These are phyloP conservation scores for Phallus indusiatus DNA, from an alignment of 768 basidiomycete genomes.

Conservation along the genomic window DNA sequence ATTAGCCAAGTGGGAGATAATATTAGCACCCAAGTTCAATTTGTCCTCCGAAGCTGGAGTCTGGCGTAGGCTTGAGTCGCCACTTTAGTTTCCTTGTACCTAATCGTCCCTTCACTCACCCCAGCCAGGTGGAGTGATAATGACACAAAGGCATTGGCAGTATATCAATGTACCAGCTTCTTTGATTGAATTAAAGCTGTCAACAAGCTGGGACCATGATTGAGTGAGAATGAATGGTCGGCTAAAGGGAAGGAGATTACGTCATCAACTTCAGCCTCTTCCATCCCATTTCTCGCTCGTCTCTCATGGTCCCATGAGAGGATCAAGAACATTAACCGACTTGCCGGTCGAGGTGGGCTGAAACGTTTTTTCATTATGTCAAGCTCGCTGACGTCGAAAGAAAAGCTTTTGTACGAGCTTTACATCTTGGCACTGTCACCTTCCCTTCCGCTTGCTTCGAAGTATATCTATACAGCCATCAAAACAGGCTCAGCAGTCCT, in stretches of 20 bases:
- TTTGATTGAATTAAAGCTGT: too few relatives aligned
- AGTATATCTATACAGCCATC: constrained; percentile 44
- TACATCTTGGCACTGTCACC: constrained; percentile 62
- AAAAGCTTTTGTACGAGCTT: constrained; percentile 69
- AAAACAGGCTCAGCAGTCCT: constrained; percentile 44
- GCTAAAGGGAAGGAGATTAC: not conserved
- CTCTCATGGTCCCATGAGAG: not conserved
- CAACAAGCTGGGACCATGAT: too few relatives aligned
- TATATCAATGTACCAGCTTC: too few relatives aligned
- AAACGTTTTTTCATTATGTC: not conserved
- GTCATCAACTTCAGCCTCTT: not conserved
- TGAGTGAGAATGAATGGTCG: not conserved
- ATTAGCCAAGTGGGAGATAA: too few relatives aligned
- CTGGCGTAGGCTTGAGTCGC: too few relatives aligned
- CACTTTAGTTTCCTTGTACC: too few relatives aligned
- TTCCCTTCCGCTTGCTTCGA: constrained; percentile 50
- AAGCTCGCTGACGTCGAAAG: not conserved
- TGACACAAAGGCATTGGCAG: too few relatives aligned
- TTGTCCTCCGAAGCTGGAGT: too few relatives aligned
- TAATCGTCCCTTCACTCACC: too few relatives aligned
- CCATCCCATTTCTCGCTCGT: not conserved
- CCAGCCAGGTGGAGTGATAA: too few relatives aligned
- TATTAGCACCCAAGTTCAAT: too few relatives aligned
- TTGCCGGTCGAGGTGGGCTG: constrained; percentile 36
- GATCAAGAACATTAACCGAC: not conserved